Conservation (phyloP, 371 early-diverging fungal genomes). For the Zopfochytrium polystomum region DNA sequence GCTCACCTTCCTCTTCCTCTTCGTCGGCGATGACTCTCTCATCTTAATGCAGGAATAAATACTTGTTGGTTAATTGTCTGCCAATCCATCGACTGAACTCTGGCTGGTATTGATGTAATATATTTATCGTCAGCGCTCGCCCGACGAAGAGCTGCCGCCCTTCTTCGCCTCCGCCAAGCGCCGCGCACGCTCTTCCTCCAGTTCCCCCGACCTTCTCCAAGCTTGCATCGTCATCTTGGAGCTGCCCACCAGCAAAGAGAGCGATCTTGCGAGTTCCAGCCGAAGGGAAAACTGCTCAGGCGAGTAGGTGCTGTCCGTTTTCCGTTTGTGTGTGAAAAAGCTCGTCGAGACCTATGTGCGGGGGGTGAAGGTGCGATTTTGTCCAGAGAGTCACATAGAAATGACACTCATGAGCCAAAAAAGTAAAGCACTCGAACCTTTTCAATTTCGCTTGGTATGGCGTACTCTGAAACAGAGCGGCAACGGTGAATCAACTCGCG, state of each 20-base stretch:
- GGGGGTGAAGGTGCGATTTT: no score
- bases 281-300: conserved; percentile 20
- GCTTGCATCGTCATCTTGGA: conserved; percentile 16
- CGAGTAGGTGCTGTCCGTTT: conserved; percentile 1
- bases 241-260: conserved; percentile 17
- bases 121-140: no score
- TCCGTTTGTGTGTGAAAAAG: conserved; percentile 22
- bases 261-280: conserved; percentile 33
- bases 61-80: no score
- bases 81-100: no score
- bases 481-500: no score
- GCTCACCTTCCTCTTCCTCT: no score
- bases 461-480: no score
- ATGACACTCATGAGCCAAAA: not conserved
- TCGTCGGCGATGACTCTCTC: no score
- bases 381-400: not conserved
- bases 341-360: conserved; percentile 16
- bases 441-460: conserved; percentile 10
- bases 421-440: not conserved
- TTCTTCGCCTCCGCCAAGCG: no score
- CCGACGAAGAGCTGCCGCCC: no score
- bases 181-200: conserved; percentile 28
- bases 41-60: no score
- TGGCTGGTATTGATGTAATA: no score
- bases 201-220: conserved; percentile 29